A percentile compares a stretch with the other conserved stretches of the same genome.
phyloP scores from a whole-genome alignment of 2,329 filamentous ascomycete genomes.

The Diaporthe nobilis region DNA sequence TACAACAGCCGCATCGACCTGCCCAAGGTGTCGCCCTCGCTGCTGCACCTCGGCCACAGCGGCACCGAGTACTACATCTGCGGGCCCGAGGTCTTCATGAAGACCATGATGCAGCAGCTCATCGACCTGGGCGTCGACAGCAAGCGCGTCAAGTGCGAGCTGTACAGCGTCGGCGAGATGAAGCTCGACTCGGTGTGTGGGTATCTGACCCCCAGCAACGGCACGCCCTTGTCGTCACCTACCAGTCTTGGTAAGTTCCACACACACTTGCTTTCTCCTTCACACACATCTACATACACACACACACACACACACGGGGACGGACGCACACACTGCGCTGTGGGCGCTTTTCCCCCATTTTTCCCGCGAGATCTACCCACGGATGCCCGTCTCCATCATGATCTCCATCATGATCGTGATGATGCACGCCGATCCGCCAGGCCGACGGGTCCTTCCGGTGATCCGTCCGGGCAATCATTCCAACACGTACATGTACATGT shows the following conservation, averaged over 20 bases:
- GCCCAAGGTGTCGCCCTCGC: conserved; percentile 53
- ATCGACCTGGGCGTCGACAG: conserved; percentile 52
- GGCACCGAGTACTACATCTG: conserved; percentile 63
- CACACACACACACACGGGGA: not conserved
- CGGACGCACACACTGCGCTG: not conserved
- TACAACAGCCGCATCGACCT: conserved; percentile 58
- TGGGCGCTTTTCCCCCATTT: not conserved
- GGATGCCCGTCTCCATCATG: conserved; percentile 13
- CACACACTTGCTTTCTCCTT: not conserved
- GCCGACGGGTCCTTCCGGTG: conserved; percentile 10
- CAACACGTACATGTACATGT: not conserved
- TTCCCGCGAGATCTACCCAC: conserved; percentile 9
- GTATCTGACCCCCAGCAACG: conserved; percentile 29
- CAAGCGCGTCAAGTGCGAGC: conserved; percentile 55
- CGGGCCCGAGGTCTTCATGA: conserved; percentile 63
- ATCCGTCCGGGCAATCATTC: conserved; percentile 5
- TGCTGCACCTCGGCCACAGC: conserved; percentile 57
- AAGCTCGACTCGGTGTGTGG: conserved; percentile 37
- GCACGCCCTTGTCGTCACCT: conserved; percentile 40
- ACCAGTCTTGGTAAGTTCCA: conserved; percentile 37
- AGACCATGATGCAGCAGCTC: conserved; percentile 58
- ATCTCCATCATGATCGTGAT: conserved; percentile 7
- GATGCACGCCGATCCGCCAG: conserved; percentile 1
- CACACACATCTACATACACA: no score
- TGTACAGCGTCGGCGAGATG: conserved; percentile 57